Conservation (phyloP, 2,329 filamentous ascomycete genomes). For the Sarocladium oryzae region DNA sequence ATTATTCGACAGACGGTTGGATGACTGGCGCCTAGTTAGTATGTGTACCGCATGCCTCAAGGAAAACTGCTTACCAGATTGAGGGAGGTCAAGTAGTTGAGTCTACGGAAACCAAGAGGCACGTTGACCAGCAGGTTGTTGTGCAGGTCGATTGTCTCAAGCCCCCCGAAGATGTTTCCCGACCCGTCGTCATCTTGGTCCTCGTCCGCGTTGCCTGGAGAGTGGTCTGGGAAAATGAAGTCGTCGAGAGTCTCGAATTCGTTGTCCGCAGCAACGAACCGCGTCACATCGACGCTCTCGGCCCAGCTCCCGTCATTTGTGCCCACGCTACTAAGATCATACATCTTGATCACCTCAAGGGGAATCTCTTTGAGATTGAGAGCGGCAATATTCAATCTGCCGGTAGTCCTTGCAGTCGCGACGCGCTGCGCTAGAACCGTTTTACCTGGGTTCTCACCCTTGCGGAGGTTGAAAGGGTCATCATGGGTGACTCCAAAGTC, state of each 20-base stretch:
- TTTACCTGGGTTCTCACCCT: slow-evolving; percentile 50
- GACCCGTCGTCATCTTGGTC: slow-evolving; percentile 61
- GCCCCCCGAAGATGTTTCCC: slow-evolving; percentile 71
- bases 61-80: slow-evolving; percentile 58
- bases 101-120: slow-evolving; percentile 67
- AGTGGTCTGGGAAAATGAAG: slow-evolving; percentile 66
- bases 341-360: slow-evolving; percentile 81
- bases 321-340: slow-evolving; percentile 65
- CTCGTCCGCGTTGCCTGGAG: slow-evolving; percentile 33
- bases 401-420: slow-evolving; percentile 65
- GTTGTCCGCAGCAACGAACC: slow-evolving; percentile 84
- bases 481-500: slow-evolving; percentile 45
- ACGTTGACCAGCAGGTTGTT: slow-evolving; percentile 70
- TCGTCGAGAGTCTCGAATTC: slow-evolving; percentile 71
- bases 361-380: slow-evolving; percentile 77
- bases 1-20: slow-evolving; percentile 71
- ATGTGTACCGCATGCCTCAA: background rate
- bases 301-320: slow-evolving; percentile 69
- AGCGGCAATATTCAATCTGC: slow-evolving; percentile 81
- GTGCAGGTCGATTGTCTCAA: slow-evolving; percentile 80
- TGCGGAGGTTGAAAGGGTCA: slow-evolving; percentile 66
- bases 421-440: slow-evolving; percentile 70
- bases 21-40: slow-evolving; percentile 47
- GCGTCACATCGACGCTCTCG: slow-evolving; percentile 80
- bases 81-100: slow-evolving; percentile 69